A percentile compares a stretch with the other conserved stretches of the same genome.
These are phyloP conservation scores for Epichloe sibirici DNA, from an alignment of 2,329 filamentous ascomycete genomes.

Conservation along the genomic window DNA sequence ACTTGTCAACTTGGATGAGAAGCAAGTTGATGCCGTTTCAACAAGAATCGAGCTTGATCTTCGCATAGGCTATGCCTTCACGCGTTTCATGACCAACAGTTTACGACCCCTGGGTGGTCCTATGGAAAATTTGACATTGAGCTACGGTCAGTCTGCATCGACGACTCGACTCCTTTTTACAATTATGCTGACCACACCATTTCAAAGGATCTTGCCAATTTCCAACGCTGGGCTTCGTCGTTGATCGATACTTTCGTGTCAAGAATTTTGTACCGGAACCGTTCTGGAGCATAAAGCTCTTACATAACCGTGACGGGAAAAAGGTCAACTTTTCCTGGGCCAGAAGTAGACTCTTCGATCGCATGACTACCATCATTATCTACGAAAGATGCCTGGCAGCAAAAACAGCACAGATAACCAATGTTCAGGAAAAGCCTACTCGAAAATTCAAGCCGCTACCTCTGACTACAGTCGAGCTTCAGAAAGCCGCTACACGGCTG, in stretches of 20 bases:
- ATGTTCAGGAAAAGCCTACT: constrained; percentile 81
- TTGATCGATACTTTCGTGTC: constrained; percentile 89
- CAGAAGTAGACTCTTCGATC: constrained; percentile 75
- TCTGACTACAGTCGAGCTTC: constrained; percentile 87
- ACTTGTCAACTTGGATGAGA: constrained; percentile 69
- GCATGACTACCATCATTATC: constrained; percentile 65
- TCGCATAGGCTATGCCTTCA: constrained; percentile 85
- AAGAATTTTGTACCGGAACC: constrained; percentile 84
- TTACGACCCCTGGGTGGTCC: constrained; percentile 61
- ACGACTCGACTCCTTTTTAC: not conserved
- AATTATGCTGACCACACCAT: not conserved
- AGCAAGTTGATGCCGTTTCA: constrained; percentile 75
- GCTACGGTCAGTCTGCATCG: constrained; percentile 52
- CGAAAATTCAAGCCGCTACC: constrained; percentile 91
- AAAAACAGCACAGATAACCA: constrained; percentile 66
- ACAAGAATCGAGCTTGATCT: constrained; percentile 88
- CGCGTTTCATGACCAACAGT: constrained; percentile 70
- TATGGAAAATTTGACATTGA: constrained; percentile 55
- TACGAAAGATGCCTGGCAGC: constrained; percentile 76
- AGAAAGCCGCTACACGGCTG: constrained; percentile 86
- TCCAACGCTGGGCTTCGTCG: constrained; percentile 90
- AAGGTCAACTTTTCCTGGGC: constrained; percentile 78
- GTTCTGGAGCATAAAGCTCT: constrained; percentile 87
- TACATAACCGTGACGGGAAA: constrained; percentile 63
- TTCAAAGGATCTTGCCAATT: constrained; percentile 81